phyloP scores from a whole-genome alignment of 176 grass and related monocot species.

The Oryza longistaminata region DNA sequence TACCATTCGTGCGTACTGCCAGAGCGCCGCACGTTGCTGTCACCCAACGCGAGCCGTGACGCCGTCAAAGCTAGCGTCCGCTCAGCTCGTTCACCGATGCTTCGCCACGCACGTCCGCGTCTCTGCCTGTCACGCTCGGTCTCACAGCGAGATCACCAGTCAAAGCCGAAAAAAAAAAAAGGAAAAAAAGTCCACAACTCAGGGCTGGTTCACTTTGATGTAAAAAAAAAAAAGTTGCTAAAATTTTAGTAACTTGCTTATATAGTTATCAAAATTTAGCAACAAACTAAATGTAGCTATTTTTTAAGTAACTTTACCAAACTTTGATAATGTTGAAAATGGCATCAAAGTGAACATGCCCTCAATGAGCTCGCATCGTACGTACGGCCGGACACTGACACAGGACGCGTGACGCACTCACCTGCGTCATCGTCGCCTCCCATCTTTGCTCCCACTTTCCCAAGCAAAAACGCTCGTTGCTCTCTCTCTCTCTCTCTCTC shows the following conservation, averaged over 20 bases:
- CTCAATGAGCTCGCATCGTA: too few species aligned
- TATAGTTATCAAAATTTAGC: too few species aligned
- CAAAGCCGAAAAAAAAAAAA: not conserved
- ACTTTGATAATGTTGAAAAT: too few species aligned
- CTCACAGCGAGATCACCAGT: not conserved
- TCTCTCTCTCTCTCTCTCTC: not conserved
- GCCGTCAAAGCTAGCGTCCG: not conserved
- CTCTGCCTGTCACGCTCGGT: not conserved
- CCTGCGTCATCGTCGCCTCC: not conserved
- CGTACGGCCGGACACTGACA: not conserved
- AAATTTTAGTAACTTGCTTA: too few species aligned
- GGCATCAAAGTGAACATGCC: too few species aligned
- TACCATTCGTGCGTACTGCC: too few species aligned
- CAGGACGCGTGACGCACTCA: not conserved
- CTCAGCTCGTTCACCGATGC: not conserved
- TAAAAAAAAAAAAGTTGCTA: too few species aligned
- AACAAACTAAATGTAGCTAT: too few species aligned
- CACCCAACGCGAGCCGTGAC: conserved; percentile 12
- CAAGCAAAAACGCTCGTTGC: not conserved
- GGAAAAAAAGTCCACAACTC: too few species aligned
- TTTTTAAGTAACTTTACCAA: too few species aligned
- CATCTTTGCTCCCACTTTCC: not conserved
- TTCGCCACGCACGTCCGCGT: not conserved
- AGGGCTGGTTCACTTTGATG: too few species aligned
- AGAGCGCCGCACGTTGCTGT: not conserved